Base-by-base conservation (phyloP, 202 grass and related monocot genomes). In the Schoenoplectus triqueter region DNA sequence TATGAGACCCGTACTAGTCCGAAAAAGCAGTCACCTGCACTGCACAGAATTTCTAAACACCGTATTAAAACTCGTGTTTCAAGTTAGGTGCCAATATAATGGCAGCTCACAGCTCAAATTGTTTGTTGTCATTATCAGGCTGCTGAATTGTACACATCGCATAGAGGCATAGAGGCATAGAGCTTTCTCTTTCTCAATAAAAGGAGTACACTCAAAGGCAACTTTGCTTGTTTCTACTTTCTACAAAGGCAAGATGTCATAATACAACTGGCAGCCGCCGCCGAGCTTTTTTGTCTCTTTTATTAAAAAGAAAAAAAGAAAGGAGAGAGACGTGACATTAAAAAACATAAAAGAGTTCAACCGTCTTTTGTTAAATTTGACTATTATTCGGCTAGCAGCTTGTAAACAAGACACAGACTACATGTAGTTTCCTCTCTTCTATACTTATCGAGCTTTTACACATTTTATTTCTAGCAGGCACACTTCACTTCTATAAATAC, bases 391-490 rank as follows among this genome's bases (percentile, higher is more conserved):
- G 54, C 51, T 57, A 57, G 10, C 14, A 78, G 22, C 14, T 17
- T 59, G 21, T 78, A 78, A 50, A 78, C 5, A 78, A 78, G 60
- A 22, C n/a, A 60, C 51, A n/a, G 14, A 49, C 47, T 49, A 7
- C 6, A 76, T 62, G 61, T 7, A 79, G 31, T 42, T 61, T 31
- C 15, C 55, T 5, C 7, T 10, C n/a, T 79, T 61, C 8, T 79
- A 46, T 79, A 59, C 49, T 3, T 73, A 5, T 31, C 5, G 42
- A 31, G 17, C 7, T 78, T 73, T 57, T 60, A 78, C 44, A 73
- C 75, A 79, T 62, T 60, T 45, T 56, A 45, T 52, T 52, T 22
- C 71, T 52, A 74, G 71, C 39, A 41, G 52, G 71, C 56, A 59
- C 56, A 59, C 13, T 59, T 59, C 56, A 59, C 13, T 59, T 59